Percentiles rank a stretch among this genome's conserved stretches.
These are phyloP conservation scores for Echium plantagineum DNA, from an alignment of 257 asterid genomes.

Conservation along the genomic window DNA sequence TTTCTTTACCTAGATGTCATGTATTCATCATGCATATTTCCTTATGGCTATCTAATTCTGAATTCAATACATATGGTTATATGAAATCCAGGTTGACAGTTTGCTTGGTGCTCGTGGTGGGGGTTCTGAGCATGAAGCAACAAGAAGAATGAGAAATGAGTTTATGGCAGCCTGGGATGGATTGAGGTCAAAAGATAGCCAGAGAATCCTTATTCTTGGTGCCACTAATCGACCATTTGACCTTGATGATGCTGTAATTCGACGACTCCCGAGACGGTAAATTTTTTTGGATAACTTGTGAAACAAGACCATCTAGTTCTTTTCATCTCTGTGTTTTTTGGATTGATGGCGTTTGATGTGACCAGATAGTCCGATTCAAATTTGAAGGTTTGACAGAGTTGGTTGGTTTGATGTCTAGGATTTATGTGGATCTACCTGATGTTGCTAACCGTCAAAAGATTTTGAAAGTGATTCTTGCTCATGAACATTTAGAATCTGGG, in stretches of 20 bases:
- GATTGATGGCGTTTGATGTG: too few relatives aligned
- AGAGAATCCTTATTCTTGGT: conserved; percentile 87
- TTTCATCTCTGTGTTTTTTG: too few relatives aligned
- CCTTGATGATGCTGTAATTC: conserved; percentile 99
- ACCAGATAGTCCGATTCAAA: conserved; percentile 15
- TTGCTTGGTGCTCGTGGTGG: conserved; percentile 99
- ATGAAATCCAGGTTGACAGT: conserved; percentile 68
- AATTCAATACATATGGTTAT: too few relatives aligned
- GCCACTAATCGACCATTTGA: conserved; percentile 98
- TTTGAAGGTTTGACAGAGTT: conserved; percentile 8
- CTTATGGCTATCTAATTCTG: conserved; percentile 6
- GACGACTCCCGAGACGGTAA: conserved; percentile 91
- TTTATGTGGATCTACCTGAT: conserved; percentile 89
- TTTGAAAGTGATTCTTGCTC: conserved; percentile 64
- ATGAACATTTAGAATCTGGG: conserved; percentile 63
- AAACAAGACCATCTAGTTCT: too few relatives aligned
- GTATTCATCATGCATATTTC: neutral
- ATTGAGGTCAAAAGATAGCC: conserved; percentile 88
- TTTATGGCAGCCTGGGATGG: conserved; percentile 99
- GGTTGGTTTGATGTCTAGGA: conserved; percentile 37
- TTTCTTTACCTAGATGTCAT: too few relatives aligned
- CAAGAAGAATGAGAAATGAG: conserved; percentile 96
- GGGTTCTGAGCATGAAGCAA: conserved; percentile 90
- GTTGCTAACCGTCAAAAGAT: conserved; percentile 77
- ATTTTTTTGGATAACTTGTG: conserved; percentile 2